Evolutionary conservation across 23 red algal species (phyloP), one percentile per base, ranked within the genome.

Genomic region (Chondrus crispus): DNA sequence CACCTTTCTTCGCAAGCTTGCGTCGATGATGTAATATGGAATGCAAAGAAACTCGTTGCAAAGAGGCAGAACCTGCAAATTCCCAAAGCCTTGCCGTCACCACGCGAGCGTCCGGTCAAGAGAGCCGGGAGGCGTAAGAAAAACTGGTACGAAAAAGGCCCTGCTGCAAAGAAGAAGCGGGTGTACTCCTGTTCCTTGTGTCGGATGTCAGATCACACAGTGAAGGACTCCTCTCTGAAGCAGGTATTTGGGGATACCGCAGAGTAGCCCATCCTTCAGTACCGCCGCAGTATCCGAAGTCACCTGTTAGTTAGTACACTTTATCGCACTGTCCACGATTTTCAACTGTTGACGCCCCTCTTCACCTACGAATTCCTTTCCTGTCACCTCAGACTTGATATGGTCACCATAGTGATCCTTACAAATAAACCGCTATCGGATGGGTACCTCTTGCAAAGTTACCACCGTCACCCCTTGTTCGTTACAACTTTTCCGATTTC

Each of bases 21-120:
- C 32, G 46, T 46, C 19, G 28, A 85, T 85, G 5, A 85, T 20
- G 53, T 85, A 2, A 69, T 85, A 5, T n/a, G 46, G 20, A 2
- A 46, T 2, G 81, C 81, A n/a, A 85, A 85, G 20, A 3, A 45
- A 5, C 33, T 69, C 42, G 81, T 85, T 50, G 2, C 68, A 2
- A 68, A 12, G 9, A 40, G 57, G 3, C 19, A n/a, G 35, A 85
- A 85, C 68, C 3, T 85, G 54, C 63, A 41, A 24, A 85, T 69
- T 33, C 81, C 81, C 3, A 85, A 85, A 68, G 81, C 81, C 2
- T 38, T 85, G 42, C 55, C 81, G 42, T 60, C 55, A 26, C 81
- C 81, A 39, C 81, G 81, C 36, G 81, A 38, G 4, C 81, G 81
- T 8, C 55, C 51, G 47, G 81, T 85, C 5, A 85, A 68, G 41